phyloP scores from a whole-genome alignment of 805 yeast species.

The Zygotorulaspora sp. region DNA sequence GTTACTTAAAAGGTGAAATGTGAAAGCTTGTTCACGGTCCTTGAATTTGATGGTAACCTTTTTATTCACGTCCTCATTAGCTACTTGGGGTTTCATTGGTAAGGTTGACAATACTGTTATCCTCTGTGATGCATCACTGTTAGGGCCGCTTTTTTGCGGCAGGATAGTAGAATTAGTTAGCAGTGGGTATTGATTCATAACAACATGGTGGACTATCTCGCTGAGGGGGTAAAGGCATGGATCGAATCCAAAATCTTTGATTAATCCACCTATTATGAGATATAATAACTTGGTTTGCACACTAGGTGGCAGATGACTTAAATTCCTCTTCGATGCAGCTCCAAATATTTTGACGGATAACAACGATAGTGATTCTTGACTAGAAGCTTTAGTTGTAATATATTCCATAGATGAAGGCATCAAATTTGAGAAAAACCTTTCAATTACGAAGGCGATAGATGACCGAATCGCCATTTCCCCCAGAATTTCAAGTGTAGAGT shows the following conservation, averaged over 20 bases:
- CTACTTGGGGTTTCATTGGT: conserved; percentile 36
- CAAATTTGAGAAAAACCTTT: conserved; percentile 53
- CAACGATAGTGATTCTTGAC: conserved; percentile 35
- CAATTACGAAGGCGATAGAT: conserved; percentile 57
- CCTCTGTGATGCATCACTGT: conserved; percentile 8
- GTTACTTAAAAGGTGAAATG: conserved; percentile 56
- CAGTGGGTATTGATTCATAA: conserved; percentile 62
- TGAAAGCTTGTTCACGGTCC: conserved; percentile 54
- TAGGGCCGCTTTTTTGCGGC: conserved; percentile 2
- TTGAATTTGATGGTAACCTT: conserved; percentile 49
- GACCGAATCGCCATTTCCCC: conserved; percentile 56
- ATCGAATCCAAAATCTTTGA: conserved; percentile 80
- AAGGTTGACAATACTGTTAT: conserved; percentile 26
- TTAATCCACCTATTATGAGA: conserved; percentile 61
- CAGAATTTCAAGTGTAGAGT: conserved; percentile 48
- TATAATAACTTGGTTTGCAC: conserved; percentile 47
- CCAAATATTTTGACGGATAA: conserved; percentile 29
- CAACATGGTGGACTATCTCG: conserved; percentile 59
- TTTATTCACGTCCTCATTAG: conserved; percentile 35
- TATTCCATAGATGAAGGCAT: conserved; percentile 53
- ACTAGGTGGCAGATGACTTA: conserved; percentile 40
- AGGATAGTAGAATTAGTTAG: conserved; percentile 24
- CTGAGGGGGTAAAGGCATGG: conserved; percentile 57
- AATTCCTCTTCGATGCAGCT: conserved; percentile 32
- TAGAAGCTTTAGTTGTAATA: conserved; percentile 43